Conservation (phyloP, 192 early-diverging fungal species). For the Funneliformis geosporum region DNA sequence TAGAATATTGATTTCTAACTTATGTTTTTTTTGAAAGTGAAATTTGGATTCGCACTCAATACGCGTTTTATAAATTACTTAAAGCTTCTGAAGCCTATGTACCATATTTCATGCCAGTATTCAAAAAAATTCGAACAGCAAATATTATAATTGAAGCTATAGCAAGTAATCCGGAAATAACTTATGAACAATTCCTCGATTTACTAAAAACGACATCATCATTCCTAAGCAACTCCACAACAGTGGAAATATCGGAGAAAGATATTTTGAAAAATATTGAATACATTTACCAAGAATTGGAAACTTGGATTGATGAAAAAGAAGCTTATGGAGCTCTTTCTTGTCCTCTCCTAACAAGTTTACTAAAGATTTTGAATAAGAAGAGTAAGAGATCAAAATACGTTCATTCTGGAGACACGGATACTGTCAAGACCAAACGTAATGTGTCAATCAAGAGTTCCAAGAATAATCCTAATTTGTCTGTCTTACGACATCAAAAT, state of each 20-base stretch:
- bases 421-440: conserved; percentile 21
- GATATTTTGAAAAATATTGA: conserved; percentile 31
- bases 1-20: neutral
- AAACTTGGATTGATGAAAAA: conserved; percentile 29
- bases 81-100: conserved; percentile 26
- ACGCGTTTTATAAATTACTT: conserved; percentile 33
- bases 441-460: conserved; percentile 12
- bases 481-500: neutral
- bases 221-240: too few relatives aligned
- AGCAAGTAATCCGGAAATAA: neutral
- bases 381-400: neutral
- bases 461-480: conserved; percentile 11
- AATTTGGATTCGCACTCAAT: conserved; percentile 39
- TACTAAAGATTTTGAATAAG: neutral
- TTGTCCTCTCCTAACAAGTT: conserved; percentile 10
- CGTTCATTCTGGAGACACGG: neutral
- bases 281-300: conserved; percentile 17
- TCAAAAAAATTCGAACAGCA: conserved; percentile 23
- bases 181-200: conserved; percentile 30
- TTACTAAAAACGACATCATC: neutral
- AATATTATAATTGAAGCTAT: conserved; percentile 30
- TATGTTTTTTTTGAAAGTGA: conserved; percentile 16
- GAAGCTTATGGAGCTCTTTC: conserved; percentile 10
- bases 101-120: conserved; percentile 9
- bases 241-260: neutral